Base-by-base conservation (phyloP, 1,284 basidiomycete species). In the Ustilago curta region DNA sequence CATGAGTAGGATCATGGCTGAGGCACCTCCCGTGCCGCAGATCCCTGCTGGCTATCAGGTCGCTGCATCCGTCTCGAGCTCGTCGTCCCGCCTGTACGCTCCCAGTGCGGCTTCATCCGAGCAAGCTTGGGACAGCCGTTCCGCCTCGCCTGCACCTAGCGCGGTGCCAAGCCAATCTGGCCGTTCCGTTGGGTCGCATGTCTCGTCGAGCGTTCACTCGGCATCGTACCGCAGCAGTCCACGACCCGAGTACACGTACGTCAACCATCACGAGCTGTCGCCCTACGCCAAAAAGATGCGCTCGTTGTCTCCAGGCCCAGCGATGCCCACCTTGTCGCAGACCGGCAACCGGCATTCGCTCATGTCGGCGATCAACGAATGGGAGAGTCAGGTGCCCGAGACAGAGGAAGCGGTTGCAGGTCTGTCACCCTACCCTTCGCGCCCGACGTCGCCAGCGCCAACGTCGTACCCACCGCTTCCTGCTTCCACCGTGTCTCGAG, bases 361-460 rank as follows among this genome's bases (percentile, higher is more conserved):
- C 39, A 82, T 82, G 81, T 73, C 71, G 27, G 75, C 79, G 31
- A 82, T 82, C 73, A 78, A 73, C 61, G 79, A 81, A 52, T 82
- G 81, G 81, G 79, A 81, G 53, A 77, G 70, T n/a, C 69, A 72
- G 27, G 62, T 70, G 8, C 74, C 74, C 1, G 65, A 71, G 35
- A 52, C 43, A 3, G 67, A 45, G 23, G 63, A 54, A 14, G 42
- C 45, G n/a, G 55, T 23, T 2, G 32, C 40, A 4, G 44, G 45
- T 8, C 11, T 57, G 7, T 69, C 73, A 49, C 65, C 69, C 7
- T 68, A 68, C 21, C 53, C 68, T 6, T 75, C 72, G 7, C 63
- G 72, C 16, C 63, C 72, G 14, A 49, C 48, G 12, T 76, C 73
- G 51, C 55, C 55, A 9, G 48, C 68, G 40, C 66, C 62, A 14